Base-by-base conservation (phyloP, 2,329 filamentous ascomycete species). In the Cladosporium sp. region DNA sequence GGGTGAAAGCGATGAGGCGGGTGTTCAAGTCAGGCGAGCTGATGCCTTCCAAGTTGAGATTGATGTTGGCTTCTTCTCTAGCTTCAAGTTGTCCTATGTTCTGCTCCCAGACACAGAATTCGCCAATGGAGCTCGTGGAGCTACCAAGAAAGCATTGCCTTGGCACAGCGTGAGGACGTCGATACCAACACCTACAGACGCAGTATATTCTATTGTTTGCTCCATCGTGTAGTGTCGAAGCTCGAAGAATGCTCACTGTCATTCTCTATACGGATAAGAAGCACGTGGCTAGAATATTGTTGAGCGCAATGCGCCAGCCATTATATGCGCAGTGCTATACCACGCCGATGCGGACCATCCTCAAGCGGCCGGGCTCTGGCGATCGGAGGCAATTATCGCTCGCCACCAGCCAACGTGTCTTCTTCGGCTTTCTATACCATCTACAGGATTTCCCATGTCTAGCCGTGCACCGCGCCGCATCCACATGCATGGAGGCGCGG, bases 371-470 rank as follows among this genome's bases (percentile, higher is more conserved):
- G 21, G 59, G 44, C 40, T 14, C 29, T 62, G 59, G 46, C 29
- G 59, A 53, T 62, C 59, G 59, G 59, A 55, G 52, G 52, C 26
- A 40, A 11, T 31, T 52, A 21, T 49, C 58, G 28, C 37, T 33
- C 40, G 40, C 58, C 33, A 50, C 58, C 58, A 23, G 23, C 37
- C 58, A 50, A 61, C 58, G 58, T 50, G 58, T 50, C 40, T 31
- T 57, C 28, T 49, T 61, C 58, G 58, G 58, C 58, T 49, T 61
- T 50, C 16, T 11, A 50, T 61, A 23, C 58, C 58, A 31, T 28
- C 33, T 40, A 23, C 55, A 58, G 49, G 49, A 23, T 46, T 33
- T 16, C 52, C 16, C 52, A 55, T 46, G 50, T 63, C 50, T 49
- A 44, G 61, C 40, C 61, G 50, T 31, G 50, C 29, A 28, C 33